These are phyloP conservation scores for Boletellus ananas DNA, from an alignment of 768 basidiomycete species.

Conservation along the genomic window DNA sequence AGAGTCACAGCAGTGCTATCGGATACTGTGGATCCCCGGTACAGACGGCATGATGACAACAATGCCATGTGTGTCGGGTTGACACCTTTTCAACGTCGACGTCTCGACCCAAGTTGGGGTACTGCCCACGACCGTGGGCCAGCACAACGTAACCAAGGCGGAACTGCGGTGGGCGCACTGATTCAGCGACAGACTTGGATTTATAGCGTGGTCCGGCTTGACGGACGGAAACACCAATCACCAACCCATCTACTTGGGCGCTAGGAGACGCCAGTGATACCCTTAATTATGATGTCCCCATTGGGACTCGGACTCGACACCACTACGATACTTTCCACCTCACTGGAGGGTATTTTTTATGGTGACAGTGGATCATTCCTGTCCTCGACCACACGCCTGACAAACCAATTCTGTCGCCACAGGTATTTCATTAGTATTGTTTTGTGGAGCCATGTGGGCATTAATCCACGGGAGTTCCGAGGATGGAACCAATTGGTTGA, in stretches of 20 bases:
- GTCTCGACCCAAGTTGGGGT: too few species aligned
- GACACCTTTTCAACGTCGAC: too few species aligned
- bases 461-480: conserved; percentile 14
- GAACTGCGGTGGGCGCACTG: too few species aligned
- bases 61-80: too few species aligned
- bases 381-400: neutral
- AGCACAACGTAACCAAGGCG: too few species aligned
- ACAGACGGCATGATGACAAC: too few species aligned
- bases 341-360: conserved; percentile 21
- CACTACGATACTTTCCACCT: conserved; percentile 16
- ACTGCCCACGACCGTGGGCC: too few species aligned
- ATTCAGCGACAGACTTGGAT: neutral
- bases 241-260: too few species aligned
- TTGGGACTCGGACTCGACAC: conserved; percentile 7
- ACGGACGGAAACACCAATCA: neutral
- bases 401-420: neutral
- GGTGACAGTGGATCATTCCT: conserved; percentile 5
- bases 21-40: too few species aligned
- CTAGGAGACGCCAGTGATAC: neutral
- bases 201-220: neutral
- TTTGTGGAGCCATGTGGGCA: conserved; percentile 24
- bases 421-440: conserved; percentile 23
- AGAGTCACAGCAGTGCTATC: too few species aligned
- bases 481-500: conserved; percentile 17
- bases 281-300: conserved; percentile 1